Percentiles rank a stretch among this genome's conserved stretches.
Evolutionary conservation across 345 rosid genomes (phyloP).

Genomic region (Pistacia integerrima): DNA sequence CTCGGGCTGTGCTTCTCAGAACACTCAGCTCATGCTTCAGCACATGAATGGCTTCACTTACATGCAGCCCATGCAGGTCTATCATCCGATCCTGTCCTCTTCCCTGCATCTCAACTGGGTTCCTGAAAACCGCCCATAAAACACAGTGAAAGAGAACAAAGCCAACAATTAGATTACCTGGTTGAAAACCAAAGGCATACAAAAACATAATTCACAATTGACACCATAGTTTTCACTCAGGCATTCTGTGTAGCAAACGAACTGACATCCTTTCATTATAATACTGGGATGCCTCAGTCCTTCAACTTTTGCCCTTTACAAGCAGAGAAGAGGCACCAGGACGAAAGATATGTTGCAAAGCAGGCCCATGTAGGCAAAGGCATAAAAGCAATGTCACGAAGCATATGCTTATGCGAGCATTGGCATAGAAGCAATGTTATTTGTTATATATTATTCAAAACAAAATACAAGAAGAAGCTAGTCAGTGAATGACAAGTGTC

Average conservation of each 20-base stretch:
- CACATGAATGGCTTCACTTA: conserved; percentile 80
- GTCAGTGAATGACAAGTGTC: neutral
- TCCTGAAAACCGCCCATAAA: conserved; percentile 45
- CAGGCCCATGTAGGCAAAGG: neutral
- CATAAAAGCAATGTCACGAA: neutral
- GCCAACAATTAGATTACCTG: conserved; percentile 14
- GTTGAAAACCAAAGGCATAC: neutral
- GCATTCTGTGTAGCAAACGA: neutral
- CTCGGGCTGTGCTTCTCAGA: conserved; percentile 67
- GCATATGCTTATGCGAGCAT: neutral
- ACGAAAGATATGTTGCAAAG: neutral
- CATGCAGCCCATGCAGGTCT: conserved; percentile 96
- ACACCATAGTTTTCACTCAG: neutral
- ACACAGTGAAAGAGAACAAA: conserved; percentile 10
- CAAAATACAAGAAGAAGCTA: neutral
- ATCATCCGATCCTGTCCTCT: conserved; percentile 92
- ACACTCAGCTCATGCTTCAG: conserved; percentile 83
- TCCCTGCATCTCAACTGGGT: conserved; percentile 65
- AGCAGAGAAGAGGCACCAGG: neutral
- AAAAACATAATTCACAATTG: neutral
- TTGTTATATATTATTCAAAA: neutral
- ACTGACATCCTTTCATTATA: neutral
- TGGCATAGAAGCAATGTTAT: neutral
- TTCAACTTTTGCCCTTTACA: neutral
- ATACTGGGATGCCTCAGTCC: neutral